Conservation (phyloP, 2,329 filamentous ascomycete species). For the Trichoderma sp. region DNA sequence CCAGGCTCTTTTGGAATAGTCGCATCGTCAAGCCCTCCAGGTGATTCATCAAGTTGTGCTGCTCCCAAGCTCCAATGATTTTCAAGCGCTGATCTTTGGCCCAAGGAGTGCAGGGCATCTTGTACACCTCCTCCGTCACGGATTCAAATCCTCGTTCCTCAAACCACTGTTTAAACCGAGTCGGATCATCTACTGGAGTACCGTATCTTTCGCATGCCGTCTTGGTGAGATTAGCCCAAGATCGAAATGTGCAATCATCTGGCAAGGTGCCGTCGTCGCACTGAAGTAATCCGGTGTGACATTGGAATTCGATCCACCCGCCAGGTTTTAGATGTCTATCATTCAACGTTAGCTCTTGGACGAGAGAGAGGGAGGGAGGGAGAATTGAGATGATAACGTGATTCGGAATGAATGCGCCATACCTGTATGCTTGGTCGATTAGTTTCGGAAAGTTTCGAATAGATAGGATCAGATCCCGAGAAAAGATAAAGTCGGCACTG, state of each 20-base stretch:
- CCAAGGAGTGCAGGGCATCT: conserved; percentile 48
- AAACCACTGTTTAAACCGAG: conserved; percentile 35
- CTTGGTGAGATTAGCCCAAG: conserved; percentile 26
- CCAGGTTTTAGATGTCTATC: conserved; percentile 31
- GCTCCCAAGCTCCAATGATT: conserved; percentile 40
- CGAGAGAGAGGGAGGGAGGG: background rate
- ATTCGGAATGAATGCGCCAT: background rate
- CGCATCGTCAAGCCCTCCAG: conserved; percentile 33
- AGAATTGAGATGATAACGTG: background rate
- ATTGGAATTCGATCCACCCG: conserved; percentile 35
- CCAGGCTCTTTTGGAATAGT: conserved; percentile 32
- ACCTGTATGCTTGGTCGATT: conserved; percentile 36
- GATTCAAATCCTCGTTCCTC: conserved; percentile 50
- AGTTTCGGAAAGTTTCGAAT: conserved; percentile 32
- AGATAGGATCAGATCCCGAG: conserved; percentile 30
- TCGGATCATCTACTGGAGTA: conserved; percentile 29
- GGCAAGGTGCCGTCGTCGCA: conserved; percentile 35
- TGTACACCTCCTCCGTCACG: conserved; percentile 44
- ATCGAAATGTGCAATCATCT: conserved; percentile 26
- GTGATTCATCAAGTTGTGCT: conserved; percentile 24
- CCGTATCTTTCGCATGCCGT: conserved; percentile 29
- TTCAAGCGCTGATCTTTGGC: conserved; percentile 47
- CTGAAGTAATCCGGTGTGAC: conserved; percentile 27
- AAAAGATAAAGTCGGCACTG: conserved; percentile 36
- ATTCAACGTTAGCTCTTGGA: background rate